phyloP scores from a whole-genome alignment of 2,329 filamentous ascomycete species.

The Fusarium pseudonygamai region DNA sequence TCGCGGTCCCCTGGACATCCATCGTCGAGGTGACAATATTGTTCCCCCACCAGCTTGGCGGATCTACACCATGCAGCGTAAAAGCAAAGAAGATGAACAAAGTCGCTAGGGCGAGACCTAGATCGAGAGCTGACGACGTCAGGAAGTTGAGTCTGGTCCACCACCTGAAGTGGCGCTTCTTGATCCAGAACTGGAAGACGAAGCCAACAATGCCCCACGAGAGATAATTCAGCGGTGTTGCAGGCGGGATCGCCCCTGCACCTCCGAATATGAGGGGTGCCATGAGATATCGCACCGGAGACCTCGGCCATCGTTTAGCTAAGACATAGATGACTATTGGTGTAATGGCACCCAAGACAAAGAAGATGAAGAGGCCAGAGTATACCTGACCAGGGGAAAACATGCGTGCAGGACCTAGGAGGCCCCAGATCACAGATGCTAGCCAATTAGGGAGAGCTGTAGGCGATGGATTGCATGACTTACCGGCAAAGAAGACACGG shows the following conservation, averaged over 20 bases:
- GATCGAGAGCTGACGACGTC: slow-evolving; percentile 74
- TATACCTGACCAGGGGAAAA: slow-evolving; percentile 72
- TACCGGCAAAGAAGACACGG: slow-evolving; percentile 70
- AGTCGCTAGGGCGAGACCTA: slow-evolving; percentile 73
- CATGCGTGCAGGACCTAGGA: slow-evolving; percentile 70
- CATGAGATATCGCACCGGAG: slow-evolving; percentile 63
- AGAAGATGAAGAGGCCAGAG: slow-evolving; percentile 68
- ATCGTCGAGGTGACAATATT: slow-evolving; percentile 66
- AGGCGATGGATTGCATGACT: slow-evolving; percentile 8
- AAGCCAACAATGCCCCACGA: slow-evolving; percentile 78
- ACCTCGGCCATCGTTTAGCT: slow-evolving; percentile 61
- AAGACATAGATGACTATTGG: slow-evolving; percentile 63
- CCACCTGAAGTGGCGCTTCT: slow-evolving; percentile 71
- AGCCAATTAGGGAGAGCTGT: not conserved
- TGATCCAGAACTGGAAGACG: slow-evolving; percentile 75
- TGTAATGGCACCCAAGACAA: slow-evolving; percentile 62
- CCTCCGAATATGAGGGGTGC: slow-evolving; percentile 72
- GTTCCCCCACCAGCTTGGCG: slow-evolving; percentile 78
- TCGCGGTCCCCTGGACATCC: slow-evolving; percentile 67
- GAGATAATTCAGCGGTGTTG: slow-evolving; percentile 78
- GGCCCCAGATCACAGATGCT: slow-evolving; percentile 64
- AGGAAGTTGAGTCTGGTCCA: slow-evolving; percentile 80
- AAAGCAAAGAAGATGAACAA: slow-evolving; percentile 77
- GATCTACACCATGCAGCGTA: slow-evolving; percentile 67
- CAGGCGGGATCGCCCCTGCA: slow-evolving; percentile 67